A percentile compares a stretch with the other conserved stretches of the same genome.
Evolutionary conservation across 1,284 basidiomycete genomes (phyloP).

Genomic region (Neotropicomus parvogracilis): DNA sequence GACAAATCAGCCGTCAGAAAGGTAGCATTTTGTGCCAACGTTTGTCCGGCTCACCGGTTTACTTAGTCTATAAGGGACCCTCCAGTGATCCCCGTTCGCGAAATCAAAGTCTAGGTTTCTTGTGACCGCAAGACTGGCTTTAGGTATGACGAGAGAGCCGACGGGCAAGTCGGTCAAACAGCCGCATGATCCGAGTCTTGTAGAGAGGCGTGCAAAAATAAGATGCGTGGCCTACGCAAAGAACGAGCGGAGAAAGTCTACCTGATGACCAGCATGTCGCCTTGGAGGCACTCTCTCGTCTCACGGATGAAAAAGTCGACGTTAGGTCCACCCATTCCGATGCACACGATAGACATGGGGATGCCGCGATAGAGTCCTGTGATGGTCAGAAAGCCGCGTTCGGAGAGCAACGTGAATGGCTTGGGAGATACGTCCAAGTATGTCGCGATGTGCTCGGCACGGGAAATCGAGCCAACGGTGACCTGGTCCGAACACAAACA

Average conservation of each 20-base stretch:
- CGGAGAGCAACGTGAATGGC: slow-evolving; percentile 63
- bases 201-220: slow-evolving; percentile 4
- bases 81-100: slow-evolving; percentile 40
- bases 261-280: slow-evolving; percentile 78
- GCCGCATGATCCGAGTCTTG: slow-evolving; percentile 76
- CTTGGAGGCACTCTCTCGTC: slow-evolving; percentile 69
- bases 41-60: slow-evolving; percentile 50
- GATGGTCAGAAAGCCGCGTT: slow-evolving; percentile 77
- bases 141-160: slow-evolving; percentile 71
- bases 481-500: slow-evolving; percentile 41
- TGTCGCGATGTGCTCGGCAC: slow-evolving; percentile 59
- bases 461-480: slow-evolving; percentile 72
- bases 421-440: slow-evolving; percentile 57
- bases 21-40: neutral
- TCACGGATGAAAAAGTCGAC: slow-evolving; percentile 86
- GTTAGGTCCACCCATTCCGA: slow-evolving; percentile 81
- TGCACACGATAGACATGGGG: slow-evolving; percentile 73
- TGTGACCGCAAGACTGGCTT: slow-evolving; percentile 60
- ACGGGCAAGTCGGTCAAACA: slow-evolving; percentile 68
- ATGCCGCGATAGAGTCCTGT: slow-evolving; percentile 70
- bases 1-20: slow-evolving; percentile 8
- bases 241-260: slow-evolving; percentile 30
- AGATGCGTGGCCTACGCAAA: slow-evolving; percentile 1
- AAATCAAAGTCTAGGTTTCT: slow-evolving; percentile 81
- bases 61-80: slow-evolving; percentile 65